Percentiles rank a stretch among this genome's conserved stretches.
phyloP scores from a whole-genome alignment of 306 rosid genomes.

The Rosa lucieae region DNA sequence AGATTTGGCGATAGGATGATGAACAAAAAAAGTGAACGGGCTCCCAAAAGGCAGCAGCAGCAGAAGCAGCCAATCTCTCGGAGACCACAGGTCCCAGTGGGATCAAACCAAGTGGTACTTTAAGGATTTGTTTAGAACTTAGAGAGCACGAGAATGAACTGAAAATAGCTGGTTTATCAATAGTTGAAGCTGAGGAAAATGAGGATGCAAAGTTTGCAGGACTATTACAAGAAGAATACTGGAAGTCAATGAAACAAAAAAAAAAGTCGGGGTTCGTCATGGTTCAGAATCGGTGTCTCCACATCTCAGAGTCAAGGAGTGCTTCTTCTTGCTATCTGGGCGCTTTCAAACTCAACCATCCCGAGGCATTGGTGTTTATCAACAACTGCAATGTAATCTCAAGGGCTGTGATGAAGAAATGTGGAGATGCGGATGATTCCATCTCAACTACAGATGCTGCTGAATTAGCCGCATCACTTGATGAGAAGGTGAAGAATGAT shows the following conservation, averaged over 20 bases:
- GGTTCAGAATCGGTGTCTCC: no score
- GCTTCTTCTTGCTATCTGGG: slow-evolving; percentile 33
- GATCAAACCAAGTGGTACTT: slow-evolving; percentile 30
- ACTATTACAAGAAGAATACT: slow-evolving; percentile 80
- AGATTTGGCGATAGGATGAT: not conserved
- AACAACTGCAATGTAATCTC: slow-evolving; percentile 88
- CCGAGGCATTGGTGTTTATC: slow-evolving; percentile 68
- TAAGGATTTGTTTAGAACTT: slow-evolving; percentile 45
- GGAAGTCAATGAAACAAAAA: slow-evolving; percentile 64
- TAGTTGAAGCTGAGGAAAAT: slow-evolving; percentile 43
- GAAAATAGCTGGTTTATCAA: slow-evolving; percentile 31
- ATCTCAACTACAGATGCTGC: slow-evolving; percentile 76
- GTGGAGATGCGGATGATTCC: slow-evolving; percentile 81
- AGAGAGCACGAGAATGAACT: slow-evolving; percentile 15
- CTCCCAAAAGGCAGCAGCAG: not conserved
- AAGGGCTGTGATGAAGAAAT: slow-evolving; percentile 83
- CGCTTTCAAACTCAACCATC: slow-evolving; percentile 67
- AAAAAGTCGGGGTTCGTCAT: not conserved
- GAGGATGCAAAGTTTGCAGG: slow-evolving; percentile 73
- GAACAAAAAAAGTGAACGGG: not conserved
- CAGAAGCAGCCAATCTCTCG: not conserved
- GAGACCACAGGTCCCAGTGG: not conserved
- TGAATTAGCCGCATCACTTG: slow-evolving; percentile 59
- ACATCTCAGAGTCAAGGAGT: no score
- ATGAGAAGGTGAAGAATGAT: slow-evolving; percentile 50